These are phyloP conservation scores for Backusella mclennaniae DNA, from an alignment of 192 early-diverging fungal genomes.

Conservation along the genomic window DNA sequence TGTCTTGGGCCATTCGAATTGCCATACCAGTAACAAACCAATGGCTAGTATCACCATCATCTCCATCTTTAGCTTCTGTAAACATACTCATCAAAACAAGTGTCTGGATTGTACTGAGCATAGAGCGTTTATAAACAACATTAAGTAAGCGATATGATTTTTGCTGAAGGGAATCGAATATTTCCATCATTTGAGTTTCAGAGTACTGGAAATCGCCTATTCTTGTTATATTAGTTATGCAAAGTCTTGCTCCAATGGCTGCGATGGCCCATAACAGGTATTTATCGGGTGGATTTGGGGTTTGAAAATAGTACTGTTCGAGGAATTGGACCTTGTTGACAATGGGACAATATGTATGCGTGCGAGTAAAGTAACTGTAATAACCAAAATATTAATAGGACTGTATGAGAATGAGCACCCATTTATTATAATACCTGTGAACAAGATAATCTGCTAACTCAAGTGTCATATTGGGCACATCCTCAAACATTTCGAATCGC, in stretches of 20 bases:
- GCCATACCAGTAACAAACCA: constrained; percentile 42
- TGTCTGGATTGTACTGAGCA: constrained; percentile 60
- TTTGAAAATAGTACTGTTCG: constrained; percentile 26
- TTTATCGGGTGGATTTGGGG: constrained; percentile 18
- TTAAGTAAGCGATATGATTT: constrained; percentile 57
- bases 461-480: constrained; percentile 13
- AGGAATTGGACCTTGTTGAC: constrained; percentile 31
- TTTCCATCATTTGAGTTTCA: background rate
- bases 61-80: background rate
- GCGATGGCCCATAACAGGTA: constrained; percentile 25
- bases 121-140: constrained; percentile 53
- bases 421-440: constrained; percentile 1
- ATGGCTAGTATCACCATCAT: constrained; percentile 20
- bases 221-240: background rate
- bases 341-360: constrained; percentile 14
- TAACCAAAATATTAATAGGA: background rate
- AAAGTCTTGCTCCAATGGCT: background rate
- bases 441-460: constrained; percentile 22
- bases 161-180: background rate
- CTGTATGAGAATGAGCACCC: background rate
- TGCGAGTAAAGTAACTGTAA: constrained; percentile 23
- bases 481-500: background rate
- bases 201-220: background rate
- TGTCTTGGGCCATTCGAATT: constrained; percentile 75
- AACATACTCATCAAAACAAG: constrained; percentile 64